Evolutionary conservation across 805 yeast genomes (phyloP).

Genomic region (Ogataea trehalophila): DNA sequence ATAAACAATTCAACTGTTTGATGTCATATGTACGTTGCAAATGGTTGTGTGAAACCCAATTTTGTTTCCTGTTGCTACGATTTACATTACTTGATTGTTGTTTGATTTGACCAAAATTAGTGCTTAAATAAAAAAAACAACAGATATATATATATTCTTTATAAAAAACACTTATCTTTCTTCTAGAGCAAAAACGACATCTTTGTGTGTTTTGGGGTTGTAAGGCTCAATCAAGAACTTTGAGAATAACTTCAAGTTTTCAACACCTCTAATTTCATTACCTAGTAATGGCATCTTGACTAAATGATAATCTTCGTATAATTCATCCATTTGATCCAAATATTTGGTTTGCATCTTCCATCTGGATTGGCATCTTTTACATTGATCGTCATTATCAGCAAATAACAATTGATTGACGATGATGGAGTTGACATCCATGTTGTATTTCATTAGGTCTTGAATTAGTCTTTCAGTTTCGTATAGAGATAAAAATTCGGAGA

Average conservation of each 20-base stretch:
- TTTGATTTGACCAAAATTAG: background rate
- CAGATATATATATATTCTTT: background rate
- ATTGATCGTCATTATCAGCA: slow-evolving; percentile 74
- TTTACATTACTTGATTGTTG: background rate
- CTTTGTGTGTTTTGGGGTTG: slow-evolving; percentile 58
- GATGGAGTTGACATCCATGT: slow-evolving; percentile 95
- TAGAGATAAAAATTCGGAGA: slow-evolving; percentile 90
- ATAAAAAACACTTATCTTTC: slow-evolving; percentile 30
- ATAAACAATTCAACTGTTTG: too few species aligned
- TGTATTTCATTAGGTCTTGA: slow-evolving; percentile 90
- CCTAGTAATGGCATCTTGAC: slow-evolving; percentile 95
- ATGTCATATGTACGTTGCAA: too few species aligned
- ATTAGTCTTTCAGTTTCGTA: slow-evolving; percentile 98
- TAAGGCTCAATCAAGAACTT: slow-evolving; percentile 75
- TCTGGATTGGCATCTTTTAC: slow-evolving; percentile 89
- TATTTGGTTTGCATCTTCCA: slow-evolving; percentile 96
- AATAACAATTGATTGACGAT: slow-evolving; percentile 90
- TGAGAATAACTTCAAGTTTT: slow-evolving; percentile 78
- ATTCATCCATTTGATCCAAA: slow-evolving; percentile 89
- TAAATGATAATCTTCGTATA: slow-evolving; percentile 95
- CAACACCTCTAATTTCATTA: slow-evolving; percentile 89
- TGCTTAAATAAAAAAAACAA: too few species aligned
- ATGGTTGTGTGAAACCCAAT: too few species aligned
- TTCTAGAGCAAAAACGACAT: slow-evolving; percentile 49
- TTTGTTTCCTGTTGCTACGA: background rate